Conservation (phyloP, 2,329 filamentous ascomycete species). For the Paradendryphiella salina region DNA sequence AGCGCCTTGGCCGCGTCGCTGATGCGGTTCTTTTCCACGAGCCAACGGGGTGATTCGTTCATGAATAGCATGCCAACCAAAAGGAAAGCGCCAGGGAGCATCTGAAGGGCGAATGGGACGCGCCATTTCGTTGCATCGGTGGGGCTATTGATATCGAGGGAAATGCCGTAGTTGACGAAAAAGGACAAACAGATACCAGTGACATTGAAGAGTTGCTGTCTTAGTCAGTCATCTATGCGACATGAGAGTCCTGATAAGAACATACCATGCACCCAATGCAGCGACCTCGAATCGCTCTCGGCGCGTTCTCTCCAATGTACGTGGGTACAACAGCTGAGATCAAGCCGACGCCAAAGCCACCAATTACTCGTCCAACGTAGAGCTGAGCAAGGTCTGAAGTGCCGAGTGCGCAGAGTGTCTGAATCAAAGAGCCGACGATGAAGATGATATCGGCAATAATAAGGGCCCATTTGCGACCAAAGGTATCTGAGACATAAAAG, state of each 20-base stretch:
- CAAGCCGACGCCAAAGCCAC: conserved; percentile 51
- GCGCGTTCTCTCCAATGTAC: conserved; percentile 53
- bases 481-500: conserved; percentile 50
- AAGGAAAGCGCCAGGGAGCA: conserved; percentile 57
- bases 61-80: conserved; percentile 56
- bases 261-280: conserved; percentile 44
- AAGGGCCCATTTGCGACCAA: conserved; percentile 49
- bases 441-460: conserved; percentile 51
- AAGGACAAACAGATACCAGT: conserved; percentile 56
- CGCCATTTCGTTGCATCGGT: conserved; percentile 57
- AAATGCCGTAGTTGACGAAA: conserved; percentile 59
- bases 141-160: conserved; percentile 47
- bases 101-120: conserved; percentile 57
- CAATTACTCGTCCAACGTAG: conserved; percentile 51
- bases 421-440: conserved; percentile 48
- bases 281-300: conserved; percentile 48
- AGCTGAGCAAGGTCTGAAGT: conserved; percentile 45
- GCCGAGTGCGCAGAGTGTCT: conserved; percentile 46
- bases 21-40: conserved; percentile 56
- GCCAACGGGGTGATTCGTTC: conserved; percentile 58
- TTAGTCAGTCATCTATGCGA: not conserved
- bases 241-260: not conserved
- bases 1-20: conserved; percentile 51
- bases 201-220: conserved; percentile 47
- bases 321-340: conserved; percentile 51